Conservation (phyloP, 2,329 filamentous ascomycete species). For the Fusarium goolgardi region DNA sequence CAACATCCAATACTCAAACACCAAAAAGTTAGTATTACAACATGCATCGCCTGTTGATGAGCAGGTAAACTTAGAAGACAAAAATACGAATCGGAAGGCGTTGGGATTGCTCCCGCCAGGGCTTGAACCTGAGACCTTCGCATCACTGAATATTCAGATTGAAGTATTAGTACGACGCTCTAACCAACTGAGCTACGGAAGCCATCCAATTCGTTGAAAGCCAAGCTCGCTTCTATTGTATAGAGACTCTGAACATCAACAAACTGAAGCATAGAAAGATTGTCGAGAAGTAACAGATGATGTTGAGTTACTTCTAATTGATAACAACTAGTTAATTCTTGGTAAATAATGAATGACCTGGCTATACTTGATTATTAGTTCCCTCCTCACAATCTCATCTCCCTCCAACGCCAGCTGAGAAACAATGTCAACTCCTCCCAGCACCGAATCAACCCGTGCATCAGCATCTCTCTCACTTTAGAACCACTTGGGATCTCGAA, state of each 20-base stretch:
- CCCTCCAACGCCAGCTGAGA: neutral
- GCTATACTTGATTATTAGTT: slow-evolving; percentile 1
- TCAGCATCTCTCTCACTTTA: neutral
- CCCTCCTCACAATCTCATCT: neutral
- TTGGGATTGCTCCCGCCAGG: slow-evolving; percentile 48
- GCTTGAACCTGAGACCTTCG: slow-evolving; percentile 51
- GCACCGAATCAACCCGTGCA: neutral
- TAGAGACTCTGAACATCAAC: fast-evolving
- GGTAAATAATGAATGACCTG: neutral
- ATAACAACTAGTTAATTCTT: slow-evolving; percentile 16
- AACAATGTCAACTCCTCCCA: slow-evolving; percentile 1
- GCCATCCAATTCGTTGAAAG: slow-evolving; percentile 37
- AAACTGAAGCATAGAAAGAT: neutral
- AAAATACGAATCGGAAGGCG: slow-evolving; percentile 37
- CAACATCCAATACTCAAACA: neutral
- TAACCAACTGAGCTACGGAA: slow-evolving; percentile 50
- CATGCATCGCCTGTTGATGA: neutral
- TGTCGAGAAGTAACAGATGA: neutral
- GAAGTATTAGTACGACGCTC: slow-evolving; percentile 50
- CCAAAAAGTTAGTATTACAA: neutral
- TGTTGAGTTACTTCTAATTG: neutral
- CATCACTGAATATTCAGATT: slow-evolving; percentile 42
- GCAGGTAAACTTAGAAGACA: neutral
- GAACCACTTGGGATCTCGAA: slow-evolving; percentile 14
- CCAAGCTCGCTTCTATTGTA: fast-evolving